A percentile compares a stretch with the other conserved stretches of the same genome.
Conservation (phyloP, 148 eudicot genomes). For the Limonium bicolor region DNA sequence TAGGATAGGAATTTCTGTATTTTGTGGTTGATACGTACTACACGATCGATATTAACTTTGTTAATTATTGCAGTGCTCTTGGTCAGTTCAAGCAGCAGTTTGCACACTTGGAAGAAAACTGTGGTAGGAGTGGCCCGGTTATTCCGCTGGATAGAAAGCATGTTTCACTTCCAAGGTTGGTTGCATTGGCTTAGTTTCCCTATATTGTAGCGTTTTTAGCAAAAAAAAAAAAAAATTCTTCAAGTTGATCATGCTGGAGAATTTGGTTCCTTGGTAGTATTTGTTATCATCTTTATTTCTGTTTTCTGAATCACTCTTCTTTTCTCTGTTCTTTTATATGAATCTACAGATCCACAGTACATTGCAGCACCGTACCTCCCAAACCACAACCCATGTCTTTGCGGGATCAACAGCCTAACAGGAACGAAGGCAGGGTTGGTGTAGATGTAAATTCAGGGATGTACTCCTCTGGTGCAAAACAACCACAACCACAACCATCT, state of each 20-base stretch:
- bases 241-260: too few species aligned
- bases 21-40: background rate
- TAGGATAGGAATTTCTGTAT: background rate
- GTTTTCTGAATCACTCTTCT: background rate
- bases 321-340: background rate
- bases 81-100: conserved; percentile 6
- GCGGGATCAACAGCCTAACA: background rate
- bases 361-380: background rate
- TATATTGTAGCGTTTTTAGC: too few species aligned
- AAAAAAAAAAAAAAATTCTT: too few species aligned
- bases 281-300: background rate
- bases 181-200: too few species aligned
- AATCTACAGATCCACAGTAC: conserved; percentile 2
- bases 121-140: background rate
- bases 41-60: background rate
- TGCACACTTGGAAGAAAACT: conserved; percentile 6
- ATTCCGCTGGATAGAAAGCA: conserved; percentile 6
- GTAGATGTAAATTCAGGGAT: background rate
- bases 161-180: conserved; percentile 6
- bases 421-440: background rate
- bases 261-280: background rate
- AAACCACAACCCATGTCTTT: conserved; percentile 4
- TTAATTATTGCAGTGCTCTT: conserved; percentile 3
- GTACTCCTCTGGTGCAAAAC: background rate
- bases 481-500: background rate